phyloP scores from a whole-genome alignment of 371 early-diverging fungal genomes.

The Mortierella polycephala region DNA sequence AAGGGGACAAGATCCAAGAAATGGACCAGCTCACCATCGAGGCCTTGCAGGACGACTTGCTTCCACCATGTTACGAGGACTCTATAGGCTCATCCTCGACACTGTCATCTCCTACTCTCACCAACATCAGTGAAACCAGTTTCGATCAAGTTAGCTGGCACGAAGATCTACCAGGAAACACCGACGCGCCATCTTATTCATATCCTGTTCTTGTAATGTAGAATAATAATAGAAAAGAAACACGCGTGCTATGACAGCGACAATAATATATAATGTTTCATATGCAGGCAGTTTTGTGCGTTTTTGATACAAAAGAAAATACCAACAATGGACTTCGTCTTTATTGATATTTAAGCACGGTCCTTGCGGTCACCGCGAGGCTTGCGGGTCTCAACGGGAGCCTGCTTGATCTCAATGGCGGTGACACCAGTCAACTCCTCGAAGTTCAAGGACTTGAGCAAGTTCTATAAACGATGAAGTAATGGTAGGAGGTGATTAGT shows the following conservation, averaged over 20 bases:
- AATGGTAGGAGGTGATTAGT: conserved; percentile 1
- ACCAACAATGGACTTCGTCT: conserved; percentile 16
- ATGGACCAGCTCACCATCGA: conserved; percentile 36
- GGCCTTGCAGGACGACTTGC: conserved; percentile 31
- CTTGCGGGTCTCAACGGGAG: conserved; percentile 52
- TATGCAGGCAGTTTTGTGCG: too few species aligned
- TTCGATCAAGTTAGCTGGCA: conserved; percentile 14
- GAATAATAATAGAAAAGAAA: too few species aligned
- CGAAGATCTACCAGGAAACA: conserved; percentile 17
- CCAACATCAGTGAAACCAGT: conserved; percentile 3
- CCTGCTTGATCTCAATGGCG: conserved; percentile 61
- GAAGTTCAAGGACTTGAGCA: conserved; percentile 96
- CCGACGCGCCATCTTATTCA: conserved; percentile 18
- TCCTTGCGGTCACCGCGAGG: conserved; percentile 53
- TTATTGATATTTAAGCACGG: conserved; percentile 50
- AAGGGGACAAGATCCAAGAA: conserved; percentile 31
- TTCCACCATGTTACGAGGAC: conserved; percentile 31
- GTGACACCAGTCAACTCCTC: conserved; percentile 83
- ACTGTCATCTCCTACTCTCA: conserved; percentile 8
- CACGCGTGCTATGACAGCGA: too few species aligned
- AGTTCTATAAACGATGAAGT: conserved; percentile 67
- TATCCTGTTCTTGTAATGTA: conserved; percentile 7
- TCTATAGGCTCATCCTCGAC: not conserved
- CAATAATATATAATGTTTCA: too few species aligned
- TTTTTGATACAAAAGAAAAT: conserved; percentile 4